A percentile compares a stretch with the other conserved stretches of the same genome.
Evolutionary conservation across 768 basidiomycete species (phyloP).

Genomic region (Pisolithus microcarpus): DNA sequence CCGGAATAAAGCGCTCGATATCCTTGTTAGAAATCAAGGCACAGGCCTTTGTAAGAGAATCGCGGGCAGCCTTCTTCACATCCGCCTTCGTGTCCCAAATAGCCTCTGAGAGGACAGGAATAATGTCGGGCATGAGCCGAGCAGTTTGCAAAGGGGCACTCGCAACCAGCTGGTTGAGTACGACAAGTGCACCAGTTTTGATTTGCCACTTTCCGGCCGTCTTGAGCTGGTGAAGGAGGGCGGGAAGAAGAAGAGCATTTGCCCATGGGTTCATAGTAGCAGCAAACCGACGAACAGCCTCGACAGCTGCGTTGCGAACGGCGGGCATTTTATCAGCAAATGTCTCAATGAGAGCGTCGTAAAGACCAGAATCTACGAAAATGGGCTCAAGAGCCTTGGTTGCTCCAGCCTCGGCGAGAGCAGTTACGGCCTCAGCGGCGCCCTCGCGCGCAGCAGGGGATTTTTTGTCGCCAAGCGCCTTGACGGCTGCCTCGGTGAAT

Average conservation of each 20-base stretch:
- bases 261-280: slow-evolving; percentile 87
- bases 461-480: slow-evolving; percentile 94
- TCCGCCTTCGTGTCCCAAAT: slow-evolving; percentile 99
- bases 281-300: slow-evolving; percentile 72
- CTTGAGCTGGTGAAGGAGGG: slow-evolving; percentile 88
- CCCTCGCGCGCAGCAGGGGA: slow-evolving; percentile 86
- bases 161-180: slow-evolving; percentile 81
- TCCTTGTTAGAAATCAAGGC: slow-evolving; percentile 98
- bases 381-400: slow-evolving; percentile 80
- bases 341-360: slow-evolving; percentile 78
- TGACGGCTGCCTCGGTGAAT: slow-evolving; percentile 67
- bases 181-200: slow-evolving; percentile 80
- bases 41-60: slow-evolving; percentile 89
- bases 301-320: slow-evolving; percentile 76
- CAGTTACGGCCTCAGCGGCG: slow-evolving; percentile 64
- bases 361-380: slow-evolving; percentile 82
- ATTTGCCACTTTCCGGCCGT: slow-evolving; percentile 96
- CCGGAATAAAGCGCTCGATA: slow-evolving; percentile 93
- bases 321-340: slow-evolving; percentile 94
- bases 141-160: slow-evolving; percentile 79
- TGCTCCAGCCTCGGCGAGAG: slow-evolving; percentile 63
- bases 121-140: slow-evolving; percentile 88
- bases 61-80: slow-evolving; percentile 97
- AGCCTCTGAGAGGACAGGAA: slow-evolving; percentile 88
- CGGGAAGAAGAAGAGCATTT: slow-evolving; percentile 70